A percentile compares a stretch with the other conserved stretches of the same genome.
Conservation (phyloP, 805 yeast species). For the Saccharomycopsis babjevae region DNA sequence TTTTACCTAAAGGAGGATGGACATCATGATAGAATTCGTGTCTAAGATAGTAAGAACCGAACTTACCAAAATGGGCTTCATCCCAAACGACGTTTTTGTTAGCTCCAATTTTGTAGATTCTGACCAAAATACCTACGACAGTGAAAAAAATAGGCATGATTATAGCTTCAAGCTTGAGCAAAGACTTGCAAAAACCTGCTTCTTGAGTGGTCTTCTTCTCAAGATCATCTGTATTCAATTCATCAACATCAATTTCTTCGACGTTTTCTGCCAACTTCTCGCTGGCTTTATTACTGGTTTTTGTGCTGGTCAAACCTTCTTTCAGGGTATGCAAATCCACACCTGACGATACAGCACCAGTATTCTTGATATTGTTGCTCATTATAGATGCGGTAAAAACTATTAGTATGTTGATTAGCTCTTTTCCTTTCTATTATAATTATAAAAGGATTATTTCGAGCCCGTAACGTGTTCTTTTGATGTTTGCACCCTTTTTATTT, state of each 20-base stretch:
- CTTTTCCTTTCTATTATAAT: not conserved
- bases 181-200: slow-evolving; percentile 3
- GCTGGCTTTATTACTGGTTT: not conserved
- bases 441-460: too few relatives aligned
- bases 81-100: slow-evolving; percentile 87
- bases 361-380: not conserved
- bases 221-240: not conserved
- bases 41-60: slow-evolving; percentile 81
- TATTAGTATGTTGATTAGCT: not conserved
- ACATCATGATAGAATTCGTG: slow-evolving; percentile 93
- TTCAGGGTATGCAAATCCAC: slow-evolving; percentile 1
- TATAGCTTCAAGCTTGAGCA: slow-evolving; percentile 20
- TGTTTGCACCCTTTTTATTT: too few relatives aligned
- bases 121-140: slow-evolving; percentile 52
- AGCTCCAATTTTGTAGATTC: slow-evolving; percentile 66
- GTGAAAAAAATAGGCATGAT: slow-evolving; percentile 62
- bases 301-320: slow-evolving; percentile 1
- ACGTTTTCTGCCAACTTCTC: not conserved
- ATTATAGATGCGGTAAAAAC: not conserved
- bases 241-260: not conserved
- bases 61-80: slow-evolving; percentile 96
- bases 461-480: too few relatives aligned
- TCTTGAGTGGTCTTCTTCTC: slow-evolving; percentile 5
- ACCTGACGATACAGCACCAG: not conserved
- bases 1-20: slow-evolving; percentile 94